Evolutionary conservation across 2,329 filamentous ascomycete species (phyloP).

Genomic region (Paecilomyces fulvus): DNA sequence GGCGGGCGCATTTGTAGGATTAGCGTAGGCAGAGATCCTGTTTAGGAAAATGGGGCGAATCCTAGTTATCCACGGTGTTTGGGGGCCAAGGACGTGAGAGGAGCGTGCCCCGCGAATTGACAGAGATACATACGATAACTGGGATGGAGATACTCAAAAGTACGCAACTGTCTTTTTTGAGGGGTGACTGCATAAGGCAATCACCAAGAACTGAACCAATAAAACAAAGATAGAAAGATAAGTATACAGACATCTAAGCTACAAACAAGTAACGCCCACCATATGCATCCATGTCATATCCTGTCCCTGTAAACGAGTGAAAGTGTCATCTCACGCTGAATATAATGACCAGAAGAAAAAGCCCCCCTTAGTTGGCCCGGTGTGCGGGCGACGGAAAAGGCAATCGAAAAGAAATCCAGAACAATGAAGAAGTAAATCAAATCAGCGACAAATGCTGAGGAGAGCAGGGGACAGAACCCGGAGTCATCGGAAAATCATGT

Average conservation of each 20-base stretch:
- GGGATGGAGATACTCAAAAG: not conserved
- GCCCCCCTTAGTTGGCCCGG: not conserved
- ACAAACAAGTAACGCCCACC: not conserved
- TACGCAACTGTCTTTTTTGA: not conserved
- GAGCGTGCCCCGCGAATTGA: not conserved
- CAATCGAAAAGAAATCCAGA: not conserved
- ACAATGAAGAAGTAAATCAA: conserved; percentile 3
- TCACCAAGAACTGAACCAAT: not conserved
- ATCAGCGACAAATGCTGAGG: conserved; percentile 21
- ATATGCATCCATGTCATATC: not conserved
- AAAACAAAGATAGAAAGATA: not conserved
- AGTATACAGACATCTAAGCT: not conserved
- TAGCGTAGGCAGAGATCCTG: not conserved
- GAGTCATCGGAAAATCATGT: conserved; percentile 33
- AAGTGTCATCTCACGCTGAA: not conserved
- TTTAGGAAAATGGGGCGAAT: not conserved
- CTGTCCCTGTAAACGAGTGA: not conserved
- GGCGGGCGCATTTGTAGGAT: not conserved
- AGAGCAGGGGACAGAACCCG: conserved; percentile 32
- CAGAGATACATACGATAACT: too few species aligned
- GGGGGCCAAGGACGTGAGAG: not conserved
- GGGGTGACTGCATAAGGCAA: not conserved
- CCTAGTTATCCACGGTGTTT: not conserved
- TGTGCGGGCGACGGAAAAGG: not conserved
- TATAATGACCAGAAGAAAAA: not conserved